phyloP scores from a whole-genome alignment of 345 rosid genomes.

The Hypericum perforatum region DNA sequence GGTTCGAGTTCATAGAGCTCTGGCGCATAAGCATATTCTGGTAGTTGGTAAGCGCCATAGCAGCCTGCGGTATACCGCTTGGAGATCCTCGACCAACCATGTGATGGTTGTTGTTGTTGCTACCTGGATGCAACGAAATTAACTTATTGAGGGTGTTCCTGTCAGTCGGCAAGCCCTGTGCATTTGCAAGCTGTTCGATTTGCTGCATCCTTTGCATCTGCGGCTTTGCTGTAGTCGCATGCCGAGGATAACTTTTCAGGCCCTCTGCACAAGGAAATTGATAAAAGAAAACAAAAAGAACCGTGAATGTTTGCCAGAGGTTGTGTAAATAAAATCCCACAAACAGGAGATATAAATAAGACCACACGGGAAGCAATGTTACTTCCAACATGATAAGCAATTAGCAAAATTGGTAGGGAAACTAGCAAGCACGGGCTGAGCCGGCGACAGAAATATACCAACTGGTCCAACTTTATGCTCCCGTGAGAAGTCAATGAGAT shows the following conservation, averaged over 20 bases:
- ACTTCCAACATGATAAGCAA: neutral
- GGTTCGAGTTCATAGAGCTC: constrained; percentile 63
- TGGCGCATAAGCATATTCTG: constrained; percentile 69
- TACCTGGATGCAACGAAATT: constrained; percentile 54
- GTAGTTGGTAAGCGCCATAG: constrained; percentile 64
- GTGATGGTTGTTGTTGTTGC: constrained; percentile 25
- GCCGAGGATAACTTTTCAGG: constrained; percentile 71
- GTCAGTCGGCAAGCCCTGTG: constrained; percentile 76
- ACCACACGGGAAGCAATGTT: neutral
- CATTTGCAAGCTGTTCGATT: constrained; percentile 67
- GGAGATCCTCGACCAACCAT: constrained; percentile 49
- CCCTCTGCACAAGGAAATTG: constrained; percentile 50
- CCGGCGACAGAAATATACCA: constrained; percentile 31
- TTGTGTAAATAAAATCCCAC: neutral
- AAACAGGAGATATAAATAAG: neutral
- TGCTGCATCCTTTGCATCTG: constrained; percentile 82
- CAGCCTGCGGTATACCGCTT: constrained; percentile 74
- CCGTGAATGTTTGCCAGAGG: neutral
- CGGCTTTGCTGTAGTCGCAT: constrained; percentile 40
- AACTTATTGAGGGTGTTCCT: constrained; percentile 71
- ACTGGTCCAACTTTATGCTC: constrained; percentile 74
- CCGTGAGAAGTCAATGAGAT: constrained; percentile 73
- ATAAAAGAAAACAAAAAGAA: neutral
- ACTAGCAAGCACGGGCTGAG: no score
- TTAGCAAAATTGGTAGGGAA: neutral